These are phyloP conservation scores for Schwanniomyces etchellsii DNA, from an alignment of 1,139 yeast species.

Conservation along the genomic window DNA sequence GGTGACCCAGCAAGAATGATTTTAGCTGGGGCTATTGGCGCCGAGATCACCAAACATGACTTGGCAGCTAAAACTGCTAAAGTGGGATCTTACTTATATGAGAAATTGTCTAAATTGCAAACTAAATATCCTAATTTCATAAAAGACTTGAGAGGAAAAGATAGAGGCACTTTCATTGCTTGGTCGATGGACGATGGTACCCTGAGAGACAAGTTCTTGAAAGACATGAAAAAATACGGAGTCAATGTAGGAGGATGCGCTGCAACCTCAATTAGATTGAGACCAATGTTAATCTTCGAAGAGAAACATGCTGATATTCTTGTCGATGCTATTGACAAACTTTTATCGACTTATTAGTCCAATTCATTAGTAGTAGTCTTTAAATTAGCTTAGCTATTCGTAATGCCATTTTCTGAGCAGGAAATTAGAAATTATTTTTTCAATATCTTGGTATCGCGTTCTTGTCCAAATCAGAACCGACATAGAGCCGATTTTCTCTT, in stretches of 20 bases:
- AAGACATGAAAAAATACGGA: slow-evolving; percentile 54
- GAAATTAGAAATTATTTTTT: too few species aligned
- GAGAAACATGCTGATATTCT: slow-evolving; percentile 71
- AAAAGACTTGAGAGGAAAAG: slow-evolving; percentile 64
- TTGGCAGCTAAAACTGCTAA: slow-evolving; percentile 48
- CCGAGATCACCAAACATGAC: slow-evolving; percentile 56
- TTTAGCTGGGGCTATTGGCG: slow-evolving; percentile 64
- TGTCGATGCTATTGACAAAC: slow-evolving; percentile 43
- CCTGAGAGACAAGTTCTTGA: slow-evolving; percentile 54
- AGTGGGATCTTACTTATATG: slow-evolving; percentile 61
- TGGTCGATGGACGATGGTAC: slow-evolving; percentile 57
- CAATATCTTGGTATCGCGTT: too few species aligned
- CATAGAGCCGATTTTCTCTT: too few species aligned
- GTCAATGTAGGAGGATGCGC: slow-evolving; percentile 82
- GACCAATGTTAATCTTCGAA: slow-evolving; percentile 73
- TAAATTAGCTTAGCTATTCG: too few species aligned
- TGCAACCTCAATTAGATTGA: slow-evolving; percentile 62
- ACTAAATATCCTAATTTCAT: slow-evolving; percentile 47
- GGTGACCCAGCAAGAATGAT: slow-evolving; percentile 81
- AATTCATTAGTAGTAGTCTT: too few species aligned
- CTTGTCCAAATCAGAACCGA: too few species aligned
- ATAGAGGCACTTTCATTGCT: slow-evolving; percentile 73
- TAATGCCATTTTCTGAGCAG: too few species aligned
- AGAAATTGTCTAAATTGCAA: slow-evolving; percentile 45
- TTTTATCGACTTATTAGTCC: slow-evolving; percentile 32